Evolutionary conservation across 176 grass and related monocot genomes (phyloP), one percentile per base, ranked within the genome.

Genomic region (Cymbopogon citratus): DNA sequence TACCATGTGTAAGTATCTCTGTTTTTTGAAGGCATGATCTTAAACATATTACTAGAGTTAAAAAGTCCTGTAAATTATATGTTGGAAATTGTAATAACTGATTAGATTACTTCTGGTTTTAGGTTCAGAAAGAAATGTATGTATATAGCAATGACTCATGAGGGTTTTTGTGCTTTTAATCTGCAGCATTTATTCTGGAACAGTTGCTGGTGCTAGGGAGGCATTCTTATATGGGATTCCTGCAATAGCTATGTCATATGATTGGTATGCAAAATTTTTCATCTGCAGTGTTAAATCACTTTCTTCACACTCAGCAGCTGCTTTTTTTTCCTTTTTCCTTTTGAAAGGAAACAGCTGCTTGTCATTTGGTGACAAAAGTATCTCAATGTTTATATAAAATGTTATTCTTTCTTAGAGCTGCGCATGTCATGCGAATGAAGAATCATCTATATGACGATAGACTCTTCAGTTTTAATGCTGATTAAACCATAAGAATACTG

Each of bases 161-260:
- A 73, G 34, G 14, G 39, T 5, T 80, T 91, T 91, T 75, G 33
- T 84, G 46, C 44, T 75, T 83, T 77, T 57, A 54, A 63, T 92
- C 54, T 95, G 74, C 83, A 99, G 92, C 62, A 36, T 95, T 67
- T 99, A 99, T 77, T 95, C 93, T 90, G 96, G 93, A 81, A 99
- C 96, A 66, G 93, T 97, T 80, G 94, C 91, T 62, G 94, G 89
- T 90, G 93, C 96, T 59, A 91, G 96, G 73, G 96, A 99, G 81
- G 96, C 96, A 76, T 93, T 99, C 87, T 80, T 99, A 13, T 83
- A 87, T 76, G 92, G 91, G 34, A 48, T 95, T 78, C 93, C 92
- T 83, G 77, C 96, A 83, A 61, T 99, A 86, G 31, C 96, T 57
- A 90, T 99, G 84, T 99, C 92, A 74, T 90, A 95, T 82, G 85